Base-by-base conservation (phyloP, 2,329 filamentous ascomycete species). In the Fusarium anthophilum region DNA sequence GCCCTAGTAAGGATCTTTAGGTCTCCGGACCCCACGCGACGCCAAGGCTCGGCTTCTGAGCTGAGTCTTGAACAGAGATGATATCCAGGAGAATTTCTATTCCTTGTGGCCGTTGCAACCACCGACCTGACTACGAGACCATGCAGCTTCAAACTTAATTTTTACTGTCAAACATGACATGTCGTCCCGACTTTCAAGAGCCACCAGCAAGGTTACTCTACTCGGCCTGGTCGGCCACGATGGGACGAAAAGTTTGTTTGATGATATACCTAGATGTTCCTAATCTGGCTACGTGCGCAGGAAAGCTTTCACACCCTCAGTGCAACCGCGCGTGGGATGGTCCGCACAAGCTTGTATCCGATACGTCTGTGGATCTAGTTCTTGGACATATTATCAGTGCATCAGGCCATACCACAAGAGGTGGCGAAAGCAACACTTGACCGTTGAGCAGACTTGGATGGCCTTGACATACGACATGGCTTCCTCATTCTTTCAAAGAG, bases 1-100 rank as follows among this genome's bases (percentile, higher is more conserved):
- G 73, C 69, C 73, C 69, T 74, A 75, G 75, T 65, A 70, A 66
- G 58, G 66, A 50, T 68, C 66, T 65, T 37, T 58, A 50, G 48
- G 58, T 63, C 55, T 63, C 56, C 28, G 26, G 60, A 66, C 72
- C 75, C 68, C 73, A 77, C 69, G 69, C 72, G 50, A 73, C 56
- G 58, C 63, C 67, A 74, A 72, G 66, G 39, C 64, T 66, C 63
- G 44, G 56, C 55, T 72, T 62, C 62, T 66, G 47, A 39, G 45
- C 56, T 73, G 43, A 57, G 50, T 71, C 61, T 48, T 66, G 47
- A 51, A 59, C 54, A 45, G 45, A 51, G 45, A 51, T 45, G 54
- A 55, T 55, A 15, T 15, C 30, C 41, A 44, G 60, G 35, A 43
- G 32, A 48, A 54, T 60, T 41, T 43, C 45, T 37, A 17, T 37